Percentiles rank a stretch among this genome's conserved stretches.
Conservation (phyloP, 305 asterid species). For the Caryopteris hybrid region DNA sequence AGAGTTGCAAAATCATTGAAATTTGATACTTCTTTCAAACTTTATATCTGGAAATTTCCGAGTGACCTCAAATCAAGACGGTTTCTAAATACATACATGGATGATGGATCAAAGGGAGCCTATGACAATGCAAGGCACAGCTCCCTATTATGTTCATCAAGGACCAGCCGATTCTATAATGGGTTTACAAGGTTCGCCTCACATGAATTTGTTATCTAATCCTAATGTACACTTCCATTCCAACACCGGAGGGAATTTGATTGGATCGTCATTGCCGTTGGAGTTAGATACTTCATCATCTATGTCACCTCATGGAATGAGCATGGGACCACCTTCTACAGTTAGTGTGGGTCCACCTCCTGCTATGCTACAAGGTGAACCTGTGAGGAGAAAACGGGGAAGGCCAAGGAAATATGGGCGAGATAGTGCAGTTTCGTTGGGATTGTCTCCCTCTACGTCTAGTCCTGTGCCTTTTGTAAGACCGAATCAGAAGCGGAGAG, state of each 20-base stretch:
- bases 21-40: background rate
- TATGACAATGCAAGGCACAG: constrained; percentile 36
- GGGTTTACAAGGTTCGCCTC: constrained; percentile 42
- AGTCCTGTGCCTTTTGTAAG: constrained; percentile 18
- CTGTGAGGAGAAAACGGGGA: constrained; percentile 57
- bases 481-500: constrained; percentile 25
- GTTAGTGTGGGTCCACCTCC: constrained; percentile 43
- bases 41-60: constrained; percentile 4
- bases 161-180: constrained; percentile 32
- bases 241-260: constrained; percentile 9
- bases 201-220: constrained; percentile 24
- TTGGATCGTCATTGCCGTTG: constrained; percentile 25
- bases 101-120: constrained; percentile 28
- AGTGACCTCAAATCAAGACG: constrained; percentile 9
- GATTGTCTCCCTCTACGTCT: constrained; percentile 30
- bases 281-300: constrained; percentile 40
- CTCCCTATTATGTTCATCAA: constrained; percentile 44
- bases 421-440: constrained; percentile 33
- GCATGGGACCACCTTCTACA: constrained; percentile 22
- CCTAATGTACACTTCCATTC: constrained; percentile 12
- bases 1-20: background rate
- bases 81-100: constrained; percentile 24
- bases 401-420: constrained; percentile 64
- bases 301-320: constrained; percentile 32
- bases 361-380: constrained; percentile 38